Evolutionary conservation across 768 basidiomycete genomes (phyloP), one percentile per base, ranked within the genome.

Genomic region (Boletus insuetus): DNA sequence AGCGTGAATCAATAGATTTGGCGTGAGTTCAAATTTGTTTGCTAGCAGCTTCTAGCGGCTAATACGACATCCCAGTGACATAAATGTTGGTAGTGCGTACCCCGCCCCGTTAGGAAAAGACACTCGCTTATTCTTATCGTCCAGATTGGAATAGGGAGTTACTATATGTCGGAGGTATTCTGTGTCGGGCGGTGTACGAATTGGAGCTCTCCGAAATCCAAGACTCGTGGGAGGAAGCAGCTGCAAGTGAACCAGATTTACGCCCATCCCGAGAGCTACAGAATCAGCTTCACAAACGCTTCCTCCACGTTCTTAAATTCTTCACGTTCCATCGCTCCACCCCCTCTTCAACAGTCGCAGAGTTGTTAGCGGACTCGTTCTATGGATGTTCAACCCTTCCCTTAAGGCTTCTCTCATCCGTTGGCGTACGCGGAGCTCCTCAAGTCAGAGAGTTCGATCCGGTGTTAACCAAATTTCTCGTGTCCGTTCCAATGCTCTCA

Each of bases 91-190:
- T 8, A 24, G 52, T 46, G 20, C 10, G 52, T 41, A 4, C 13
- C 24, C 19, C 10, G 3, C 43, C 22, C 17, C 7, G 9, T 26
- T 4, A 6, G 5, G 13, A 22, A 41, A 22, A 5, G 20, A 34
- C 3, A 2, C n/a, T 44, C 3, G 20, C 34, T 3, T 13, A 26
- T 26, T 8, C 6, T 51, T 13, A 9, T 26, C 34, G 1, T 16
- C 9, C 31, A 89, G 88, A 85, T 7, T 95, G 93, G 94, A 98
- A 98, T 64, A 83, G 79, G 60, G 95, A 97, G 64, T 77, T 97
- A 4, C 76, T 98, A 5, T 86, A 82, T 62, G 78, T 93, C 16
- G 92, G 91, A 7, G 95, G 94, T 3, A 83, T 89, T 55, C 77
- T 97, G 20, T 78, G 86, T 51, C 86, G 94, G 13, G 73, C 82